These are phyloP conservation scores for Candolleomyces eurysporus DNA, from an alignment of 768 basidiomycete genomes.

Conservation along the genomic window DNA sequence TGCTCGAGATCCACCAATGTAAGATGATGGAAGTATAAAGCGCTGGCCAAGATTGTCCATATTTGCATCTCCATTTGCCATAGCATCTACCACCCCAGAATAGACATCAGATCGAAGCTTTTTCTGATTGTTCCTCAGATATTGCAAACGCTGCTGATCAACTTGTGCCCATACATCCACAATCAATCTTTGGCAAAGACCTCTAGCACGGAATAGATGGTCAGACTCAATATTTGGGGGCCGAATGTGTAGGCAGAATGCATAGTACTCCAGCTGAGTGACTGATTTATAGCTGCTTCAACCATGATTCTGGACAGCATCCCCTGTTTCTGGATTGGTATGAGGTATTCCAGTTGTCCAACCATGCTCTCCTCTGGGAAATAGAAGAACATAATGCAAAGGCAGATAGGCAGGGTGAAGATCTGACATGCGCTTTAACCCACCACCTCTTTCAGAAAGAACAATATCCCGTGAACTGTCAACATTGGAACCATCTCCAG, in stretches of 20 bases:
- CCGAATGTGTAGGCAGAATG: background rate
- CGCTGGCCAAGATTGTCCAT: conserved; percentile 24
- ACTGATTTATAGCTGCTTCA: background rate
- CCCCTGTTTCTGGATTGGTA: background rate
- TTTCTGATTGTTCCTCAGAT: conserved; percentile 32
- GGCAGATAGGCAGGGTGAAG: conserved; percentile 31
- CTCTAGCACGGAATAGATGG: conserved; percentile 30
- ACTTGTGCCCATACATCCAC: conserved; percentile 45
- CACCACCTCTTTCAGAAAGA: conserved; percentile 16
- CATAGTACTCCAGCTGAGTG: background rate
- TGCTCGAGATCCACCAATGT: conserved; percentile 27
- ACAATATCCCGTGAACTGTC: conserved; percentile 31
- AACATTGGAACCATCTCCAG: conserved; percentile 20
- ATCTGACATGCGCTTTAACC: conserved; percentile 29
- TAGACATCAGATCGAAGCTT: conserved; percentile 33
- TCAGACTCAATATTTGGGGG: background rate
- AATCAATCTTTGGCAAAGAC: conserved; percentile 43
- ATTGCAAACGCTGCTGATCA: conserved; percentile 39
- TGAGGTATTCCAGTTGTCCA: conserved; percentile 46
- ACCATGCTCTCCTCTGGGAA: conserved; percentile 37
- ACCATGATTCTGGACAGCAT: background rate
- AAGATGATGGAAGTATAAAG: conserved; percentile 31
- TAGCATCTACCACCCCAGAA: conserved; percentile 1
- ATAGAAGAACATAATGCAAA: conserved; percentile 44
- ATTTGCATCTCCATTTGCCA: conserved; percentile 19